These are phyloP conservation scores for Dillenia suffruticosa DNA, from an alignment of 164 flowering plant species.

Conservation along the genomic window DNA sequence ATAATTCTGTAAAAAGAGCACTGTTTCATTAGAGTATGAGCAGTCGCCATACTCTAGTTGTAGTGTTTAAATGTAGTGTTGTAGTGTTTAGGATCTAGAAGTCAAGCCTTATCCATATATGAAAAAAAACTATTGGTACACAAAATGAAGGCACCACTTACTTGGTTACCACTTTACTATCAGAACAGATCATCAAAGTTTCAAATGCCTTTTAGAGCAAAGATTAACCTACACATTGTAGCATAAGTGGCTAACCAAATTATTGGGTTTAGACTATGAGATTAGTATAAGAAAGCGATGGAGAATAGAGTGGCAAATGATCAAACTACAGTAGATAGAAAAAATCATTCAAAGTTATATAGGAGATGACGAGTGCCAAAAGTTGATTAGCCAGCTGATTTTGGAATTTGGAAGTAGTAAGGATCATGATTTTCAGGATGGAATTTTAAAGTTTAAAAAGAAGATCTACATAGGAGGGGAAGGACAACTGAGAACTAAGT, in stretches of 20 bases:
- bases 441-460: not conserved
- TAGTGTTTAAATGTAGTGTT: too few species aligned
- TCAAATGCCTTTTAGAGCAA: not conserved
- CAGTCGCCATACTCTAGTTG: too few species aligned
- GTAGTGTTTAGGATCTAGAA: too few species aligned
- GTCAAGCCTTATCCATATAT: too few species aligned
- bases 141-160: not conserved
- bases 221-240: not conserved
- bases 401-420: not conserved
- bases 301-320: constrained; percentile 7
- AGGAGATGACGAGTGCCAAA: not conserved
- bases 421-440: not conserved
- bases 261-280: constrained; percentile 1
- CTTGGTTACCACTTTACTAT: not conserved
- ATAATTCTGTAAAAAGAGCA: too few species aligned
- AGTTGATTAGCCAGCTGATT: not conserved
- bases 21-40: too few species aligned
- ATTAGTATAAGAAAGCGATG: constrained; percentile 3
- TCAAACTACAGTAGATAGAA: not conserved
- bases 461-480: too few species aligned
- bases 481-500: not conserved
- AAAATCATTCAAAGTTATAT: too few species aligned
- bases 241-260: constrained; percentile 5
- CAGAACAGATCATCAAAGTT: not conserved
- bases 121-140: too few species aligned